phyloP scores from a whole-genome alignment of 2,329 filamentous ascomycete species.

The Dryadomyces quercivorus region DNA sequence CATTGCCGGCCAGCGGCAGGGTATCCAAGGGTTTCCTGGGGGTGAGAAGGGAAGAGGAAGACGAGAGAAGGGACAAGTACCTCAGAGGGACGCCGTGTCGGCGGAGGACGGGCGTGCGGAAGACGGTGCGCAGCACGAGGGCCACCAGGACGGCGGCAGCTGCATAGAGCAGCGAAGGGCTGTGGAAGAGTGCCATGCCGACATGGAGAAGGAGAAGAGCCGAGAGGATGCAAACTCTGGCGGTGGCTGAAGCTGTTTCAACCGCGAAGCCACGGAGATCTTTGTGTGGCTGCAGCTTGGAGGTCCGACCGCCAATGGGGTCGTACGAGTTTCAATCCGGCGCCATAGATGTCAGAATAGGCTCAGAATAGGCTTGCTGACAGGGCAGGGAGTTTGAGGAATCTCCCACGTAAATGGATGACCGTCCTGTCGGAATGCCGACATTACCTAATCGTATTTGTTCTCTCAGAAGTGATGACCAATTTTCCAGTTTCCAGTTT shows the following conservation, averaged over 20 bases:
- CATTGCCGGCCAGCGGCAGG: constrained; percentile 46
- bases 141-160: constrained; percentile 6
- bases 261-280: too few species aligned
- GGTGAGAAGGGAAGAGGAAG: not conserved
- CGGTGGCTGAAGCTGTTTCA: not conserved
- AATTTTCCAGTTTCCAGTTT: not conserved
- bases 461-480: too few species aligned
- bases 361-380: too few species aligned
- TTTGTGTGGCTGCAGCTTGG: too few species aligned
- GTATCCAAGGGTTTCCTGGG: constrained; percentile 35
- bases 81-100: constrained; percentile 12
- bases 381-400: too few species aligned
- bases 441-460: not conserved
- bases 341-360: too few species aligned
- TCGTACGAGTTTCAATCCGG: too few species aligned
- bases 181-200: constrained; percentile 5
- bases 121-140: constrained; percentile 2
- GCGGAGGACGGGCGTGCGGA: constrained; percentile 9
- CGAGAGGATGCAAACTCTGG: not conserved
- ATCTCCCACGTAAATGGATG: too few species aligned
- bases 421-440: not conserved
- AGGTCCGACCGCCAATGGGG: too few species aligned
- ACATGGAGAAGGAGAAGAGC: not conserved
- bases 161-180: constrained; percentile 5
- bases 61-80: not conserved